Conservation (phyloP, 1,139 yeast genomes). For the Suhomyces kunorum region DNA sequence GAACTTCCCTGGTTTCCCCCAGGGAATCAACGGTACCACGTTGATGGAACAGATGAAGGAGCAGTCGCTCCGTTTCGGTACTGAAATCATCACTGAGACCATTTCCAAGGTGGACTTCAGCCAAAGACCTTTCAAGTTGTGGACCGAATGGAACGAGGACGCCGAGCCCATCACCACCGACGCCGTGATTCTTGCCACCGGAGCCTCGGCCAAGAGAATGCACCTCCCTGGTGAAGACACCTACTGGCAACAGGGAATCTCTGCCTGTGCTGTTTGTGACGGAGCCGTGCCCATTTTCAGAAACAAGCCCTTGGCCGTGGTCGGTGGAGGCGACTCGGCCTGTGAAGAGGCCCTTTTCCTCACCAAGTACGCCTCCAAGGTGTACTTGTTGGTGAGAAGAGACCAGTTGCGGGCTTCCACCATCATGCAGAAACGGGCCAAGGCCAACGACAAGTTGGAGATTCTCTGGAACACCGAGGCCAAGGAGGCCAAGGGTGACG, state of each 20-base stretch:
- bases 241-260: conserved; percentile 98
- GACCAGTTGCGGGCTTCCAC: conserved; percentile 92
- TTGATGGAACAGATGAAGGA: conserved; percentile 93
- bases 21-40: conserved; percentile 83
- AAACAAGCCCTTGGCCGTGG: conserved; percentile 93
- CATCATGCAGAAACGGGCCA: conserved; percentile 93
- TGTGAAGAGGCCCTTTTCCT: conserved; percentile 97
- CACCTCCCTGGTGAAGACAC: conserved; percentile 92
- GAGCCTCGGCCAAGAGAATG: conserved; percentile 96
- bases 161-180: conserved; percentile 88
- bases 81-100: conserved; percentile 92
- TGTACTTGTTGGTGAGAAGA: conserved; percentile 87
- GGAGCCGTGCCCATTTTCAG: conserved; percentile 99
- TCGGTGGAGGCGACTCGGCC: conserved; percentile 99
- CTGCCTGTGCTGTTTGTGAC: conserved; percentile 99
- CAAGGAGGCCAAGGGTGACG: conserved; percentile 89
- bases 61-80: conserved; percentile 85
- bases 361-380: conserved; percentile 97
- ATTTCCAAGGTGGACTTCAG: conserved; percentile 87
- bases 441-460: conserved; percentile 83
- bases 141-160: conserved; percentile 95
- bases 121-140: conserved; percentile 86
- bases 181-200: conserved; percentile 90
- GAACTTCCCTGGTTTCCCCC: conserved; percentile 98
- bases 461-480: conserved; percentile 86